Evolutionary conservation across 1,284 basidiomycete genomes (phyloP), one percentile per base, ranked within the genome.

Genomic region (Xerocomus amazonicus): DNA sequence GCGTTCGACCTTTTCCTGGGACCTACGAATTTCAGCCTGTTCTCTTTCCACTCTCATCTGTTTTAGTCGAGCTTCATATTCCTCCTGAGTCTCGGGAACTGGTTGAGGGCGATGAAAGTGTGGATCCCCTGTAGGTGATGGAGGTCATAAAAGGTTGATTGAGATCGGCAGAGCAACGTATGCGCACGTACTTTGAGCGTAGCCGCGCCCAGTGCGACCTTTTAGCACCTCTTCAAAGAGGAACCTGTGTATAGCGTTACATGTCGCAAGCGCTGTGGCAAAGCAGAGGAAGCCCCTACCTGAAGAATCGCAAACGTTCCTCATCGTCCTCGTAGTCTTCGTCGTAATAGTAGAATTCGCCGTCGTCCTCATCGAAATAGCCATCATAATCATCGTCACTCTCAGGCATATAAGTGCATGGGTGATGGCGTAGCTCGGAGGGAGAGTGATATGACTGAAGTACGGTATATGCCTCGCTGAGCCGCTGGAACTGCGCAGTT

Each of bases 391-490:
- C 57, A 42, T 58, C 50, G 17, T 68, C 67, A 6, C 55, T 53
- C 39, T 56, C 45, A 37, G 54, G 49, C 41, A 14, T 9, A 43
- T 19, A 27, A n/a, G 53, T 56, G 31, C 45, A 62, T 12, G 55
- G 42, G 31, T 45, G 59, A 51, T 60, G 56, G 55, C 52, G 54
- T 57, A 62, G 44, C 53, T 55, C 65, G 48, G 61, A 55, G 4
- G 59, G 54, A 3, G 72, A 67, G 51, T 81, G 75, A 59, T 85
- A 75, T 54, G 78, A 77, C 47, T 77, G 64, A 40, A 87, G 72
- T 32, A 77, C 61, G 43, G 77, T 75, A 68, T 87, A 90, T 4
- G 86, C 86, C 51, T 81, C 83, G 53, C 81, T 77, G 38, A 89
- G 63, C 46, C 72, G 68, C 63, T 89, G 85, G 59, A 90, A 89